phyloP scores from a whole-genome alignment of 2,329 filamentous ascomycete species.

The Fonsecaea pedrosoi region DNA sequence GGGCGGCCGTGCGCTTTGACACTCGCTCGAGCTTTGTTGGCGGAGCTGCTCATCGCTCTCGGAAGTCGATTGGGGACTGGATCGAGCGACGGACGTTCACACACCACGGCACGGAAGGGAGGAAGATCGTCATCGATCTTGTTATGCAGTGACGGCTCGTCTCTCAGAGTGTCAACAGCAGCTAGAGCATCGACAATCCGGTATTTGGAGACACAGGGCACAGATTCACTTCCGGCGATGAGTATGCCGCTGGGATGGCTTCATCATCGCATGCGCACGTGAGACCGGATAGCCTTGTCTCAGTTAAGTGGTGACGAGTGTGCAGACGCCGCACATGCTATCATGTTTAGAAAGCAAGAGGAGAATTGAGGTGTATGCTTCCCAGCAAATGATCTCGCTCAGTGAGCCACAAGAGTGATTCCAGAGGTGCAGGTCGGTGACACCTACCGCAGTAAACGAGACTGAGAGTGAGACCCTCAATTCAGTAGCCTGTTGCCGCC shows the following conservation, averaged over 20 bases:
- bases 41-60: too few species aligned
- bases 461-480: not conserved
- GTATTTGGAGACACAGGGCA: not conserved
- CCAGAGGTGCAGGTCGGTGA: not conserved
- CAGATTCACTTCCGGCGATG: not conserved
- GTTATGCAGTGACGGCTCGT: too few species aligned
- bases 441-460: not conserved
- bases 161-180: not conserved
- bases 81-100: too few species aligned
- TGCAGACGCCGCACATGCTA: not conserved
- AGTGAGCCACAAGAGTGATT: too few species aligned
- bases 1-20: too few species aligned
- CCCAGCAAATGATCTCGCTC: not conserved
- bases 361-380: not conserved
- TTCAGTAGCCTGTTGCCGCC: constrained; percentile 27
- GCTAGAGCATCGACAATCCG: not conserved
- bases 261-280: not conserved
- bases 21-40: too few species aligned
- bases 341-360: not conserved
- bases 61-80: too few species aligned
- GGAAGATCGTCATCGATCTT: too few species aligned
- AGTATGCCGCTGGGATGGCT: not conserved
- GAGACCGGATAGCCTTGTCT: not conserved
- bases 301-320: not conserved
- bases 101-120: too few species aligned